Evolutionary conservation across 2,329 filamentous ascomycete species (phyloP).

Genomic region (Phyllosticta citribraziliensis): DNA sequence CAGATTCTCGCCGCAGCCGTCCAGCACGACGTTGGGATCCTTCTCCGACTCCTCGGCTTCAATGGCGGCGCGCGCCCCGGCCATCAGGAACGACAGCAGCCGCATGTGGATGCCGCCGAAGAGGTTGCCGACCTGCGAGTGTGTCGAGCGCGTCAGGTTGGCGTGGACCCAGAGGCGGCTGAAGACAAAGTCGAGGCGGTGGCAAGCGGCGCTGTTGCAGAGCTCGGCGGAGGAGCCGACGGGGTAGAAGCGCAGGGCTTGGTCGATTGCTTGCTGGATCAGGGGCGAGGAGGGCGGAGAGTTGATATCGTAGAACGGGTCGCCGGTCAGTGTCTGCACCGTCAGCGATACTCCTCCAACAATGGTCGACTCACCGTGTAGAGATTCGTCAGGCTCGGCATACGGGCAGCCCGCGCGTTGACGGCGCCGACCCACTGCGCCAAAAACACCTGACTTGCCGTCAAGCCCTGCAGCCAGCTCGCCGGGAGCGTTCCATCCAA

Average conservation of each 20-base stretch:
- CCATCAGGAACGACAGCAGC: slow-evolving; percentile 47
- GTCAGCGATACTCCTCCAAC: neutral
- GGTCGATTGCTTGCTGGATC: slow-evolving; percentile 34
- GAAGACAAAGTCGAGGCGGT: slow-evolving; percentile 50
- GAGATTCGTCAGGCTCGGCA: slow-evolving; percentile 2
- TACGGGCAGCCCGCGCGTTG: slow-evolving; percentile 45
- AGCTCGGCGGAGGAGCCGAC: slow-evolving; percentile 42
- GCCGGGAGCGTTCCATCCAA: slow-evolving; percentile 51
- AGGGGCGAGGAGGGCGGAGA: neutral
- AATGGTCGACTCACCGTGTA: neutral
- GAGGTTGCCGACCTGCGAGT: slow-evolving; percentile 51
- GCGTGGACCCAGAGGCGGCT: slow-evolving; percentile 53
- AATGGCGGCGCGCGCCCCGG: slow-evolving; percentile 25
- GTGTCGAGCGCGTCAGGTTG: slow-evolving; percentile 57
- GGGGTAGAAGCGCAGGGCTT: slow-evolving; percentile 49
- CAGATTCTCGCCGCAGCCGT: slow-evolving; percentile 8
- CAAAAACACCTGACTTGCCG: slow-evolving; percentile 53
- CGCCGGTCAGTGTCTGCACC: slow-evolving; percentile 10
- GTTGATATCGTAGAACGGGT: neutral
- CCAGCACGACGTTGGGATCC: neutral
- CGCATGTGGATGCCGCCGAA: slow-evolving; percentile 55
- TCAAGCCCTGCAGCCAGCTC: slow-evolving; percentile 48
- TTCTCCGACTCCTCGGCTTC: neutral
- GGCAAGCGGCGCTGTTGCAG: slow-evolving; percentile 53
- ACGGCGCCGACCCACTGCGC: slow-evolving; percentile 48